Evolutionary conservation across 148 eudicot genomes (phyloP).

Genomic region (Rhododendron ferrugineum): DNA sequence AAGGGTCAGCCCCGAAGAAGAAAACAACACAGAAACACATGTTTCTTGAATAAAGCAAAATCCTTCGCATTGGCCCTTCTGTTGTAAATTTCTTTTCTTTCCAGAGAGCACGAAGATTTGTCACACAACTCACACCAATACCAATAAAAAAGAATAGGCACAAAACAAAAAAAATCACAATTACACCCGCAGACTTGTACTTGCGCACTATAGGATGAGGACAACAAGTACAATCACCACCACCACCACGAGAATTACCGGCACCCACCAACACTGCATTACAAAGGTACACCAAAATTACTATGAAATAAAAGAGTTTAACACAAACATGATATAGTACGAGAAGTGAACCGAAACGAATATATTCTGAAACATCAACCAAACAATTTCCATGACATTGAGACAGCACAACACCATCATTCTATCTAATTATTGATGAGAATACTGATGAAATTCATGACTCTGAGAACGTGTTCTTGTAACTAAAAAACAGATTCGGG

Average conservation of each 20-base stretch:
- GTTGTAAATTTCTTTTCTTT: background rate
- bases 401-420: background rate
- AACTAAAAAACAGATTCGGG: background rate
- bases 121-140: background rate
- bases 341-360: background rate
- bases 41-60: background rate
- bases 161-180: background rate
- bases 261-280: conserved; percentile 65
- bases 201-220: conserved; percentile 33
- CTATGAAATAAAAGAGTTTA: background rate
- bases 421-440: background rate
- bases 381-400: background rate
- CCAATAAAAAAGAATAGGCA: background rate
- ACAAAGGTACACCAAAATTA: background rate
- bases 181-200: conserved; percentile 11
- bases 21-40: conserved; percentile 3
- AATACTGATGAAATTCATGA: background rate
- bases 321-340: background rate
- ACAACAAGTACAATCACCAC: conserved; percentile 39
- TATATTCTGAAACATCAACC: conserved; percentile 1
- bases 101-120: background rate
- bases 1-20: background rate
- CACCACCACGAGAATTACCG: conserved; percentile 37
- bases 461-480: background rate
- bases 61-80: background rate